phyloP scores from a whole-genome alignment of 2,329 filamentous ascomycete genomes.

The Blastomyces emzantsi region DNA sequence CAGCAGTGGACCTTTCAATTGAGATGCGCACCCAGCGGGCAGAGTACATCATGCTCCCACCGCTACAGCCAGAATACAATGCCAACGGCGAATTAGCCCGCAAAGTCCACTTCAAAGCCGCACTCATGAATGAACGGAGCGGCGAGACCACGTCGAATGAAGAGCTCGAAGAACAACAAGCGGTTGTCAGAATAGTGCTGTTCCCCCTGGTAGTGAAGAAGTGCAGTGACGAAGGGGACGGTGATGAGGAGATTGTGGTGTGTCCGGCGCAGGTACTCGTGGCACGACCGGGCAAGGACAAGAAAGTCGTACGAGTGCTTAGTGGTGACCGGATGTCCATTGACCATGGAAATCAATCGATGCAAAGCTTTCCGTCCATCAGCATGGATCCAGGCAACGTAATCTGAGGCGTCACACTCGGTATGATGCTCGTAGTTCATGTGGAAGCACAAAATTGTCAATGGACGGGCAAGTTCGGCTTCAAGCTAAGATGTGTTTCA shows the following conservation, averaged over 20 bases:
- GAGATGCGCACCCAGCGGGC: constrained; percentile 97
- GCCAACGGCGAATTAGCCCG: constrained; percentile 80
- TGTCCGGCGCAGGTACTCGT: constrained; percentile 91
- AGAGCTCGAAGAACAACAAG: constrained; percentile 64
- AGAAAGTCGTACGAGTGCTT: constrained; percentile 30
- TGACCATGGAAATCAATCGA: constrained; percentile 28
- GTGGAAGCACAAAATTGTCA: neutral
- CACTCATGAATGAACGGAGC: constrained; percentile 88
- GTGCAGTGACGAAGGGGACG: constrained; percentile 76
- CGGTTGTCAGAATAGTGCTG: constrained; percentile 81
- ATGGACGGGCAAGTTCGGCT: neutral
- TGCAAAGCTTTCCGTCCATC: constrained; percentile 37
- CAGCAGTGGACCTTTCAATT: constrained; percentile 82
- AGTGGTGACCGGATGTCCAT: constrained; percentile 38
- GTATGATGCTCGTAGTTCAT: neutral
- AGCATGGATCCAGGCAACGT: constrained; percentile 38
- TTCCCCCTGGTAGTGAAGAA: constrained; percentile 97
- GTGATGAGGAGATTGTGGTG: constrained; percentile 91
- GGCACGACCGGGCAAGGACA: constrained; percentile 44
- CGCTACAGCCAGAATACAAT: constrained; percentile 89
- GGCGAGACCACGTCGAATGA: constrained; percentile 63
- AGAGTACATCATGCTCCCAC: constrained; percentile 98
- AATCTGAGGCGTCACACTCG: constrained; percentile 37
- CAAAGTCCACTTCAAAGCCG: constrained; percentile 84
- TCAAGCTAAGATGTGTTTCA: neutral